Evolutionary conservation across 1,284 basidiomycete genomes (phyloP).

Genomic region (Athelia sp.): DNA sequence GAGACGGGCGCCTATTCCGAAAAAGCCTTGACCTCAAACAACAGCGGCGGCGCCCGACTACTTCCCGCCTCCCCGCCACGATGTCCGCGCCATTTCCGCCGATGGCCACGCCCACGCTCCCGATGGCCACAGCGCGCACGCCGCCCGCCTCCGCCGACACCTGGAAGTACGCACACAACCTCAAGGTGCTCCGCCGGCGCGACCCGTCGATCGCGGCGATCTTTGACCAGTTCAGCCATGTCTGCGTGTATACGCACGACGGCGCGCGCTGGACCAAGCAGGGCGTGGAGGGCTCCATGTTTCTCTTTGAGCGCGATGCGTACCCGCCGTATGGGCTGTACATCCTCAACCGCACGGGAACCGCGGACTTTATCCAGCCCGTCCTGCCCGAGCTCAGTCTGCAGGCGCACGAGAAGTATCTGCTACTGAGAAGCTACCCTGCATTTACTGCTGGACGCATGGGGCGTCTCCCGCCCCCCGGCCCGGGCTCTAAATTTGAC

Average conservation of each 20-base stretch:
- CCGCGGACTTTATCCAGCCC: constrained; percentile 75
- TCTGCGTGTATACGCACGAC: constrained; percentile 69
- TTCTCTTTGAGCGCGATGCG: constrained; percentile 73
- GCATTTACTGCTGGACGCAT: constrained; percentile 59
- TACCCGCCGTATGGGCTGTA: constrained; percentile 85
- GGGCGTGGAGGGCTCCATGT: constrained; percentile 85
- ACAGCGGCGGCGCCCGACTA: no score
- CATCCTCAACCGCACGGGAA: constrained; percentile 83
- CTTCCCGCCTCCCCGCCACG: no score
- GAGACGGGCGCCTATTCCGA: no score
- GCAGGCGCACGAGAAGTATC: constrained; percentile 56
- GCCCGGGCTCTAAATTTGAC: constrained; percentile 41
- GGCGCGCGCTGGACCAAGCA: constrained; percentile 78
- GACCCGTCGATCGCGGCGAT: constrained; percentile 79
- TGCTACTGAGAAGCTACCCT: constrained; percentile 74
- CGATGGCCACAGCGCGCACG: no score
- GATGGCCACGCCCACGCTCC: no score
- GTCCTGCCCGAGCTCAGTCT: constrained; percentile 79
- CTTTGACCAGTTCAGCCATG: constrained; percentile 82
- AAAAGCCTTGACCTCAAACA: no score
- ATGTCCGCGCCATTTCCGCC: no score
- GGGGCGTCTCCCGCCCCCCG: constrained; percentile 20
- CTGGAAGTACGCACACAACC: constrained; percentile 69
- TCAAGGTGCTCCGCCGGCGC: constrained; percentile 77
- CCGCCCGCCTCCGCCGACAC: constrained; percentile 27